Conservation (phyloP, 2,329 filamentous ascomycete genomes). For the Xylaria polymorpha region DNA sequence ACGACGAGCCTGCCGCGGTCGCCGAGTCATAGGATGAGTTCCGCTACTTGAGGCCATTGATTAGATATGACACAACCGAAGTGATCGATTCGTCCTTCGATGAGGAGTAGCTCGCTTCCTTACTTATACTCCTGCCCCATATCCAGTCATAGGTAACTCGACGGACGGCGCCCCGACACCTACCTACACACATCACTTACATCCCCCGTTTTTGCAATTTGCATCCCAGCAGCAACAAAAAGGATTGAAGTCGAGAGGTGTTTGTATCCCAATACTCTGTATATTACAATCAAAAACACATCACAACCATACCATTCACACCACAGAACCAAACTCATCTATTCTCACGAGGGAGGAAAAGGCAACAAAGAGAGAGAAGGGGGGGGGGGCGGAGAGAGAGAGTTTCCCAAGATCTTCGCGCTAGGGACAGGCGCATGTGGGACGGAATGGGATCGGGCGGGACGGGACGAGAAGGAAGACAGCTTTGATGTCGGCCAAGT, state of each 20-base stretch:
- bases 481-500: not conserved
- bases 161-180: not conserved
- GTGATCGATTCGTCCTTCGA: too few species aligned
- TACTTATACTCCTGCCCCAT: not conserved
- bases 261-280: conserved; percentile 13
- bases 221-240: not conserved
- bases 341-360: not conserved
- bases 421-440: conserved; percentile 13
- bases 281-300: not conserved
- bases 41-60: not conserved
- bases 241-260: not conserved
- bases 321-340: conserved; percentile 2
- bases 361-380: not conserved
- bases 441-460: not conserved
- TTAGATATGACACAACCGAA: not conserved
- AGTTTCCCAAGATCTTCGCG: conserved; percentile 7
- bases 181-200: not conserved
- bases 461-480: not conserved
- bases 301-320: not conserved
- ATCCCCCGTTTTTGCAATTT: not conserved
- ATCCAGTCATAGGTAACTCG: not conserved
- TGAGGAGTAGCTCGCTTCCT: not conserved
- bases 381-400: not conserved
- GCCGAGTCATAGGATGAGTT: conserved; percentile 13
- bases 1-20: conserved; percentile 2